Percentiles rank a stretch among this genome's conserved stretches.
Conservation (phyloP, 73 alveolate genomes). For the Uronychia binucleata region DNA sequence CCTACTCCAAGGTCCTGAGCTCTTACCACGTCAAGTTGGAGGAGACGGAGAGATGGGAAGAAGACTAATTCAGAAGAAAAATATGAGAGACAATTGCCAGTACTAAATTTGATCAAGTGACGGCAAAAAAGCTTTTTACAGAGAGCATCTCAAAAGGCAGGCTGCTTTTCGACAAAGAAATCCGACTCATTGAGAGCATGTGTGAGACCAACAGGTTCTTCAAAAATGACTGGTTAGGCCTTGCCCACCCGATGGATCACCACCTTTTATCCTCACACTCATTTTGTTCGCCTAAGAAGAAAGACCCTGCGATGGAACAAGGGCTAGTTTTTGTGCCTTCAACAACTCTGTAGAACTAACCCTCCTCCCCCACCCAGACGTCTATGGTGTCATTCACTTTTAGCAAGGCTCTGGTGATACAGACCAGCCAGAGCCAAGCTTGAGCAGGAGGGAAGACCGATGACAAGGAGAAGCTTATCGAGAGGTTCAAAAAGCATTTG, state of each 20-base stretch:
- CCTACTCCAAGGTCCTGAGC: not conserved
- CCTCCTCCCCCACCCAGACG: slow-evolving; percentile 3
- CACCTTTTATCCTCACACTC: too few species aligned
- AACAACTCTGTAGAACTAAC: not conserved
- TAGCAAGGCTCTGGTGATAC: too few species aligned
- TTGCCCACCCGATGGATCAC: not conserved
- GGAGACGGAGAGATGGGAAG: not conserved
- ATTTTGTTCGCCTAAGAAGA: too few species aligned
- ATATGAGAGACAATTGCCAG: not conserved
- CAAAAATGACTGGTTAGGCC: not conserved
- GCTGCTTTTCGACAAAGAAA: not conserved
- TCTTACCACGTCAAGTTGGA: not conserved
- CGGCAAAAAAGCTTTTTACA: not conserved
- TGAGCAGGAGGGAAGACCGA: not conserved
- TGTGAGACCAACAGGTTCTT: not conserved
- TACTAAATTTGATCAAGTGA: not conserved
- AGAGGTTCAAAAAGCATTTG: not conserved
- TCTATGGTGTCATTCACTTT: too few species aligned
- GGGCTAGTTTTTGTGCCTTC: not conserved
- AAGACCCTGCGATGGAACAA: too few species aligned
- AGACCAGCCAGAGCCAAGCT: too few species aligned
- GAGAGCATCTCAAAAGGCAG: not conserved
- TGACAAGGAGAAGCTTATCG: not conserved
- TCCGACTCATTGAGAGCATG: not conserved
- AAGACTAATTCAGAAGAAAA: not conserved